phyloP scores from a whole-genome alignment of 129 eudicot genomes.

The sunflower (Helianthus annuus) region DNA sequence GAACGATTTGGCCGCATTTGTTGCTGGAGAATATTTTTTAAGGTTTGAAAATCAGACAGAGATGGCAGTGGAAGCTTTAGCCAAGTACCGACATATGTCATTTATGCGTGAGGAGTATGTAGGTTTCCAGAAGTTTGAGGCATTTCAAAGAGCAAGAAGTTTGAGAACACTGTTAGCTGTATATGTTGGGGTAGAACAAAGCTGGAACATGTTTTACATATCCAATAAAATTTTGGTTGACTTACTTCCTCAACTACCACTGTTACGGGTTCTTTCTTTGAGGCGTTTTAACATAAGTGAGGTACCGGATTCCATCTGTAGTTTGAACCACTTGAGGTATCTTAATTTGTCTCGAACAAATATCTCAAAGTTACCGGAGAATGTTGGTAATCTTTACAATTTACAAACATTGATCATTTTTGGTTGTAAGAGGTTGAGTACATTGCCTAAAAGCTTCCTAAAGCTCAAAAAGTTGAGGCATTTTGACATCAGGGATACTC shows the following conservation, averaged over 20 bases:
- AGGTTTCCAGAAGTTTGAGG: not conserved
- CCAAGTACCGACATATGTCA: not conserved
- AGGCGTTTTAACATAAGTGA: not conserved
- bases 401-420: constrained; percentile 9
- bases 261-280: constrained; percentile 16
- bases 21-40: not conserved
- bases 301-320: constrained; percentile 15
- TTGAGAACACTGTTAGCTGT: constrained; percentile 3
- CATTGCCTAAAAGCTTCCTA: constrained; percentile 8
- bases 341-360: constrained; percentile 28
- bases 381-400: not conserved
- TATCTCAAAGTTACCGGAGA: not conserved
- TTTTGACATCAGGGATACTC: constrained; percentile 6
- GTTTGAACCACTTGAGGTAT: constrained; percentile 17
- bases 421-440: not conserved
- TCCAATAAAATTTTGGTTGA: constrained; percentile 13
- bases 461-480: constrained; percentile 3
- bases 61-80: not conserved
- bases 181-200: not conserved
- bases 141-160: not conserved
- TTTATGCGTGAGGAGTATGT: not conserved
- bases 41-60: not conserved
- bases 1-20: not conserved
- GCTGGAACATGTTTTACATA: not conserved
- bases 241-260: not conserved